phyloP scores from a whole-genome alignment of 2,329 filamentous ascomycete genomes.

The Penicillium freii region DNA sequence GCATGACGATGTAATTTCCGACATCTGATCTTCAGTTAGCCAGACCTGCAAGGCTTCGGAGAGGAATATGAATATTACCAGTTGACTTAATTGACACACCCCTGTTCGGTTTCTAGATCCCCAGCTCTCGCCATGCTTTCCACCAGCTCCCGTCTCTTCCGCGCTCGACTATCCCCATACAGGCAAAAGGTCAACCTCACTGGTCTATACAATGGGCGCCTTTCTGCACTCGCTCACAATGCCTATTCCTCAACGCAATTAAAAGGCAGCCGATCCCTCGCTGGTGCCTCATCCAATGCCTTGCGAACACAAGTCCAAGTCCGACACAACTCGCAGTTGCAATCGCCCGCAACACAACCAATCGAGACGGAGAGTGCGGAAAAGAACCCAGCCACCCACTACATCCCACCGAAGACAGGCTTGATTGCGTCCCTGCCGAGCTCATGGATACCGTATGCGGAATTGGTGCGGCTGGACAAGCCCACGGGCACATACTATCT shows the following conservation, averaged over 20 bases:
- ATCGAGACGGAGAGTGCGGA: constrained; percentile 1
- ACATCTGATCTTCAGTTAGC: background rate
- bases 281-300: background rate
- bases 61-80: constrained; percentile 12
- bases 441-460: constrained; percentile 55
- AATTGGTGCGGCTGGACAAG: constrained; percentile 54
- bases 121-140: constrained; percentile 6
- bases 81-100: background rate
- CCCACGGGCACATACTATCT: constrained; percentile 53
- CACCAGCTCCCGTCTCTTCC: constrained; percentile 9
- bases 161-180: constrained; percentile 11
- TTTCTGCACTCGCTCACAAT: constrained; percentile 6
- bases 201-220: constrained; percentile 3
- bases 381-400: constrained; percentile 31
- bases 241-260: background rate
- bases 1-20: constrained; percentile 2
- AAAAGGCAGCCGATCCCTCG: background rate
- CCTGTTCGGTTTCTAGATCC: background rate
- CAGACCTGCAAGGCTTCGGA: background rate
- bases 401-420: constrained; percentile 48
- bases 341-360: constrained; percentile 9
- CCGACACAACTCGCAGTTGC: constrained; percentile 8
- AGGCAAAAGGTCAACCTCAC: constrained; percentile 2
- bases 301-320: background rate
- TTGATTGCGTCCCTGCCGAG: constrained; percentile 47